Conservation (phyloP, 495 filamentous ascomycete genomes). For the Hypoxylon crocopeplum region DNA sequence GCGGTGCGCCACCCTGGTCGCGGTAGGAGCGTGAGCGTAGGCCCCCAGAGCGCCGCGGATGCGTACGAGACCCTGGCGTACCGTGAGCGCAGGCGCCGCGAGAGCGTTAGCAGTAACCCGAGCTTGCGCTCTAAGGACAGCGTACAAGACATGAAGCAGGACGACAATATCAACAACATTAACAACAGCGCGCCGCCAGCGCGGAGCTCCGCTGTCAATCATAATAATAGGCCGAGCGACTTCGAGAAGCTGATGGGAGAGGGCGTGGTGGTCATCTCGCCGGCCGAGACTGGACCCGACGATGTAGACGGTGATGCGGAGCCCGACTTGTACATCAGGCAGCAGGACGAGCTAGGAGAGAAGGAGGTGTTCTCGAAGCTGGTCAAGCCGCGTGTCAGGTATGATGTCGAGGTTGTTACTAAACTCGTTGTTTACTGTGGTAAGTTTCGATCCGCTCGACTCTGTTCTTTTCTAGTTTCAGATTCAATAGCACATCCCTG, state of each 20-base stretch:
- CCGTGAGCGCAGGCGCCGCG: slow-evolving; percentile 77
- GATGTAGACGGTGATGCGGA: slow-evolving; percentile 31
- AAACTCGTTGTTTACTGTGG: slow-evolving; percentile 95
- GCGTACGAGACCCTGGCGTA: slow-evolving; percentile 97
- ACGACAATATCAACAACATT: background rate
- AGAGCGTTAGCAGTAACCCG: slow-evolving; percentile 63
- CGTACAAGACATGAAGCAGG: slow-evolving; percentile 26
- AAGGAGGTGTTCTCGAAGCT: slow-evolving; percentile 85
- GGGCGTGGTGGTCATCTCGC: slow-evolving; percentile 51
- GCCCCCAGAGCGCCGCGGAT: slow-evolving; percentile 93
- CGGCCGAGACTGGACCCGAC: slow-evolving; percentile 48
- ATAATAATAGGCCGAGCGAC: slow-evolving; percentile 56
- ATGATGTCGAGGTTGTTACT: slow-evolving; percentile 96
- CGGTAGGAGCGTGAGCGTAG: slow-evolving; percentile 83
- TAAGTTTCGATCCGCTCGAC: slow-evolving; percentile 48
- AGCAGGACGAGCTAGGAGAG: slow-evolving; percentile 64
- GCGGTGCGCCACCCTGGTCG: slow-evolving; percentile 77
- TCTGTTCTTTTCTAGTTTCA: background rate
- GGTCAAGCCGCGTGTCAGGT: slow-evolving; percentile 86
- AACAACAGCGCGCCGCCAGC: slow-evolving; percentile 12
- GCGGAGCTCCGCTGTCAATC: too few relatives aligned
- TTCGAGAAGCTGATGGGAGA: slow-evolving; percentile 77
- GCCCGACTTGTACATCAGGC: slow-evolving; percentile 45
- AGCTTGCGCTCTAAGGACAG: slow-evolving; percentile 32
- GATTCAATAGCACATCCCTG: background rate